These are phyloP conservation scores for Fremontodendron californicum DNA, from an alignment of 345 rosid species.

Conservation along the genomic window DNA sequence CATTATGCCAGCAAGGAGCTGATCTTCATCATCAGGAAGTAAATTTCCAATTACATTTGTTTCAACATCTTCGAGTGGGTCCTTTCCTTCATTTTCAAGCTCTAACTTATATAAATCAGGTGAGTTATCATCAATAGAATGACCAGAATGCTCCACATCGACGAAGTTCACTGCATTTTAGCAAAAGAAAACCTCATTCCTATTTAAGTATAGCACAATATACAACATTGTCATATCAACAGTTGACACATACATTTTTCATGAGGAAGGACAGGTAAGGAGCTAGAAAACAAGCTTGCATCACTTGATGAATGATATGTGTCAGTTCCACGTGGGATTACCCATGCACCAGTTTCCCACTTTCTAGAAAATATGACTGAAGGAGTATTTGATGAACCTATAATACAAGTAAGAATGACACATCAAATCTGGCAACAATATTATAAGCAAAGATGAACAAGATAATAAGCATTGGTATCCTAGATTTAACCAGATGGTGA, in stretches of 20 bases:
- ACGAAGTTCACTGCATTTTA: constrained; percentile 57
- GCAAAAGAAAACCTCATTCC: constrained; percentile 19
- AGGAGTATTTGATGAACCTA: constrained; percentile 35
- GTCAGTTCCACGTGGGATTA: constrained; percentile 33
- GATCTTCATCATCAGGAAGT: constrained; percentile 81
- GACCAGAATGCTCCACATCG: constrained; percentile 41
- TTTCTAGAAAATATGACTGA: constrained; percentile 28
- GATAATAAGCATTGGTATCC: neutral
- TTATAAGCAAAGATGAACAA: neutral
- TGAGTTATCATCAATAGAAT: constrained; percentile 48
- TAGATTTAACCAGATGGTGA: neutral
- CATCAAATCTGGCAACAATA: neutral
- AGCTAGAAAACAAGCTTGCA: constrained; percentile 75
- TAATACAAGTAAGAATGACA: constrained; percentile 14
- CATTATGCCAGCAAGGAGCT: constrained; percentile 78
- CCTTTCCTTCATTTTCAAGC: constrained; percentile 45
- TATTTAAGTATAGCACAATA: neutral
- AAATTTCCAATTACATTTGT: constrained; percentile 43
- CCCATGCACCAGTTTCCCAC: constrained; percentile 48
- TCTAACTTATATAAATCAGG: constrained; percentile 39
- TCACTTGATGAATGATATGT: constrained; percentile 47
- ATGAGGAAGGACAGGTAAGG: constrained; percentile 78
- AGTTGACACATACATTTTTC: constrained; percentile 52
- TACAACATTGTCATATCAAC: constrained; percentile 6
- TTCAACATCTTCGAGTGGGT: constrained; percentile 51